Conservation (phyloP, 164 flowering plant species). For the Kalanchoe fedtschenkoi region DNA sequence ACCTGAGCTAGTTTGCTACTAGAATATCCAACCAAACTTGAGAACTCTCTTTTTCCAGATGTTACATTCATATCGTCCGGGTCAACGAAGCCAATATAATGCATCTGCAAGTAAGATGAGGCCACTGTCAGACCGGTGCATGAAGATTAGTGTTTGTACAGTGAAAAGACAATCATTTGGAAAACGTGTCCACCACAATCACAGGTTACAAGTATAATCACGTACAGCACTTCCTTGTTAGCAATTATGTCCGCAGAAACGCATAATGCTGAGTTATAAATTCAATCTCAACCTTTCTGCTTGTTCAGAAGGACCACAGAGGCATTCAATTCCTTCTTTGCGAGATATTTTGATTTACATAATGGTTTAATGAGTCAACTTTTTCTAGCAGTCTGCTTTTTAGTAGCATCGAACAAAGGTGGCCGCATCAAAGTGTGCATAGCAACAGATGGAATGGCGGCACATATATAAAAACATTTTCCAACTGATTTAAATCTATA, state of each 20-base stretch:
- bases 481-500: no score
- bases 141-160: background rate
- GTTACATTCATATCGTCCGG: conserved; percentile 84
- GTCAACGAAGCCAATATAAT: conserved; percentile 84
- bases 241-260: background rate
- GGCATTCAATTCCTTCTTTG: no score
- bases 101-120: conserved; percentile 45
- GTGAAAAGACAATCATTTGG: no score
- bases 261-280: background rate
- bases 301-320: background rate
- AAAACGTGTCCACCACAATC: no score
- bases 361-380: no score
- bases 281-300: background rate
- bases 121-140: background rate
- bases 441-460: no score
- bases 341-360: background rate
- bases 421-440: no score
- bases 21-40: conserved; percentile 71
- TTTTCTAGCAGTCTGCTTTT: no score
- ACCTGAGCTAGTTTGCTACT: conserved; percentile 98
- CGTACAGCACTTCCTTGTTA: background rate
- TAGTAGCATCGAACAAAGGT: no score
- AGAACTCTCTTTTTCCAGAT: conserved; percentile 67
- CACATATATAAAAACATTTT: no score
- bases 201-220: background rate